Evolutionary conservation across 2,329 filamentous ascomycete genomes (phyloP), one percentile per base, ranked within the genome.

Genomic region (Torrubiellomyces zombiae): DNA sequence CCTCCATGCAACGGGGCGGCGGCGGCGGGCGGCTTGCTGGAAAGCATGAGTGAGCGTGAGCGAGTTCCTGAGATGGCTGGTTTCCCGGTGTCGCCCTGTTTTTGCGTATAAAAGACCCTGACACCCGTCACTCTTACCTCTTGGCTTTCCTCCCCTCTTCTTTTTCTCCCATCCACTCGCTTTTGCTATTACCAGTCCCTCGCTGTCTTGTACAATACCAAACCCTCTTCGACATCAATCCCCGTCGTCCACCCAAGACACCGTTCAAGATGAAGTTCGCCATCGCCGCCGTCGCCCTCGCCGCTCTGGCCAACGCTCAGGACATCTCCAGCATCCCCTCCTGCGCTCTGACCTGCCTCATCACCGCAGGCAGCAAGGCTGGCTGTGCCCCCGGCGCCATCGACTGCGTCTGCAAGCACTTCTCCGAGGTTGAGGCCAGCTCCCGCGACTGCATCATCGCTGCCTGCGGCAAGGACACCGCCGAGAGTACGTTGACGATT

Each of bases 201-300:
- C 44, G 44, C 39, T 45, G 37, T 32, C 37, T 16, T 39, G 26
- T 36, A 28, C 23, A 21, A 19, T 23, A 26, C 24, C 21, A 27
- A 9, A 23, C 22, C n/a, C n/a, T n/a, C n/a, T n/a, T n/a, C n/a
- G n/a, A n/a, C n/a, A n/a, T 26, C 27, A 31, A 24, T 20, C 16
- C 26, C 15, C 23, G 21, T 28, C 33, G 11, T 26, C 20, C 23
- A 13, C 13, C 14, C 14, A 16, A n/a, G n/a, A n/a, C n/a, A n/a
- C n/a, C 15, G 16, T 23, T 39, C 45, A 54, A 48, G 16, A 54
- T 54, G 51, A 54, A 53, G 50, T 46, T 34, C 30, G 27, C 48
- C 28, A 24, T 48, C 36, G 43, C 42, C 30, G 37, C 45, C 33
- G 25, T 50, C 28, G 37, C 43, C 38, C 38, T 53, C 33, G 44